Base-by-base conservation (phyloP, 768 basidiomycete species). In the Boletus rufocinnamomeus region DNA sequence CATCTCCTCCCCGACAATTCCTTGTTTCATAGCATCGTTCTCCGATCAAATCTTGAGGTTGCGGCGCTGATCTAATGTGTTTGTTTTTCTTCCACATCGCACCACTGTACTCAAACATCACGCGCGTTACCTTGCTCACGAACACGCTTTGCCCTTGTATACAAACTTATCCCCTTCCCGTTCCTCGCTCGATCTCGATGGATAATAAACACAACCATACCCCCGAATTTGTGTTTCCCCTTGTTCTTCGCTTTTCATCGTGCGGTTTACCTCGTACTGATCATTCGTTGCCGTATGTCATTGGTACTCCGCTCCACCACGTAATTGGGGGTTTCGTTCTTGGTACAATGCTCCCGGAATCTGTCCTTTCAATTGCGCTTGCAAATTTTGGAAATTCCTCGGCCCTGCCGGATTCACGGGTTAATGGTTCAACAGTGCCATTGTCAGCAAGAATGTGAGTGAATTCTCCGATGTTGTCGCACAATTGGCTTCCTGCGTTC, bases 401-500 rank as follows among this genome's bases (percentile, higher is more conserved):
- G 58, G n/a, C 49, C 35, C 6, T 32, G 48, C 13, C 21, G 40
- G 21, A 25, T 49, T n/a, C 27, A 56, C 56, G 34, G 41, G 37
- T 30, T 30, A 34, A 47, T 41, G 58, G 58, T 45, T 47, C 23
- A 57, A 64, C 70, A 88, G 87, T 71, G 77, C 85, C 55, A 82
- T 88, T 63, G 82, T 88, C 65, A 87, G 82, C 79, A 85, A 81
- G 66, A 88, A 87, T 60, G 87, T 88, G 75, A 77, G 87, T 86
- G 27, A 35, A 52, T 56, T 48, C 50, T 37, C 53, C 54, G 59
- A 49, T 8, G n/a, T 50, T 19, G 38, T 37, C 40, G 57, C 55
- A 17, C 21, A 35, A 25, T 30, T 0, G 21, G 30, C 46, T 48
- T 60, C 27, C 16, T 40, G 19, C 27, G 38, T 30, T 27, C 50